Conservation (phyloP, 306 rosid species). For the Rosa lucieae region DNA sequence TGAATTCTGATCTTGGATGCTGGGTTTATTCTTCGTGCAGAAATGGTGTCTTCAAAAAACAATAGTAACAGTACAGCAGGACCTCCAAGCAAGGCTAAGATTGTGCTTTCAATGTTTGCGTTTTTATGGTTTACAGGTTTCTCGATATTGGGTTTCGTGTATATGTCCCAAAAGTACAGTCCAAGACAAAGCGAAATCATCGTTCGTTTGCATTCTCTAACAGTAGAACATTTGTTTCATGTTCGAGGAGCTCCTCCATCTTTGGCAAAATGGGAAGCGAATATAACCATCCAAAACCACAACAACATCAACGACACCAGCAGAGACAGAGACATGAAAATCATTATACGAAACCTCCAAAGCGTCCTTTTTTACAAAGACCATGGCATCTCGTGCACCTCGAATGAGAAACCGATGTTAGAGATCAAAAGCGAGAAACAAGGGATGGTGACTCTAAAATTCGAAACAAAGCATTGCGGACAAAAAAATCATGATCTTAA, state of each 20-base stretch:
- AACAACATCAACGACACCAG: background rate
- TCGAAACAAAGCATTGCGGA: background rate
- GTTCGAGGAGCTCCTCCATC: background rate
- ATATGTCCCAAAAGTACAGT: constrained; percentile 2
- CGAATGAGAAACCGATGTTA: background rate
- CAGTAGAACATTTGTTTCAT: background rate
- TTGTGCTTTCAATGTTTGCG: constrained; percentile 1
- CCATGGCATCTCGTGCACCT: background rate
- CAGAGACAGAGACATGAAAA: background rate
- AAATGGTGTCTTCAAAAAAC: background rate
- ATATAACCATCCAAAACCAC: background rate
- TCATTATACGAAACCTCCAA: background rate
- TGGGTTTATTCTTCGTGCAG: background rate
- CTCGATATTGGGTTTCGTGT: background rate
- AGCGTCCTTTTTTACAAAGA: background rate
- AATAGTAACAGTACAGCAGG: background rate
- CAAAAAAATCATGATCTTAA: background rate
- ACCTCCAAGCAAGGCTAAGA: background rate
- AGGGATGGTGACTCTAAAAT: background rate
- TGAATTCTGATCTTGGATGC: too few species aligned
- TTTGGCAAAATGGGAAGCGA: constrained; percentile 4
- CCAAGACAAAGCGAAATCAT: background rate
- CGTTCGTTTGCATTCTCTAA: background rate
- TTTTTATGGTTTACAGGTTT: background rate
- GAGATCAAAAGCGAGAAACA: background rate